Evolutionary conservation across 106 monocot genomes (phyloP), one percentile per base, ranked within the genome.

Genomic region (Hemerocallis citrina): DNA sequence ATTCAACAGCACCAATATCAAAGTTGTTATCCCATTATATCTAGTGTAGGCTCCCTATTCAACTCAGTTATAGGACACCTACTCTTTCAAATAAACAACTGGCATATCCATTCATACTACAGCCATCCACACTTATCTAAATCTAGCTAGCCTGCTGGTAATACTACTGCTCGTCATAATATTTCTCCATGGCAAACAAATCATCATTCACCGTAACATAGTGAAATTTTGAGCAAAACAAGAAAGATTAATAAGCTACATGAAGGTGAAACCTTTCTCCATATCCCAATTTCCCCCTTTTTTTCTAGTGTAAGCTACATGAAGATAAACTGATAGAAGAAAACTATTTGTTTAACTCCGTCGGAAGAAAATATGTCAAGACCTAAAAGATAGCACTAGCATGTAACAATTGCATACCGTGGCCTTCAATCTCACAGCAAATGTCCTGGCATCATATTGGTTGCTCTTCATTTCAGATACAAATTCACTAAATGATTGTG

Each of bases 381-480:
- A 55, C 6, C 6, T 34, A 34, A 24, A 41, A 32, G 35, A 51
- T 3, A 66, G 45, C n/a, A 25, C n/a, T 64, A 57, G 24, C 0
- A 42, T 34, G 6, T 32, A 66, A 30, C 4, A 52, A 33, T 34
- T 15, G 35, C 68, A 42, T 83, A 93, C 93, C 85, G 49, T 83
- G 30, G 85, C 82, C 45, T 89, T 93, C 56, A 93, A 65, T 54
- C 50, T 82, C 33, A 85, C 52, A 56, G 85, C 85, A 73, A 93
- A 93, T 47, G 82, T 80, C 69, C 72, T 89, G 31, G 77, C 77
- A 80, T 93, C 85, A 73, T 82, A 83, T 12, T 85, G 58, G 24
- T 80, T 75, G 38, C 65, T 79, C 69, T 80, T 89, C 65, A 89
- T 73, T 30, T 93, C 81, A 62, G 74, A 71, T 60, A 93, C 50